Evolutionary conservation across 106 monocot genomes (phyloP).

Genomic region (Posidonia australis): DNA sequence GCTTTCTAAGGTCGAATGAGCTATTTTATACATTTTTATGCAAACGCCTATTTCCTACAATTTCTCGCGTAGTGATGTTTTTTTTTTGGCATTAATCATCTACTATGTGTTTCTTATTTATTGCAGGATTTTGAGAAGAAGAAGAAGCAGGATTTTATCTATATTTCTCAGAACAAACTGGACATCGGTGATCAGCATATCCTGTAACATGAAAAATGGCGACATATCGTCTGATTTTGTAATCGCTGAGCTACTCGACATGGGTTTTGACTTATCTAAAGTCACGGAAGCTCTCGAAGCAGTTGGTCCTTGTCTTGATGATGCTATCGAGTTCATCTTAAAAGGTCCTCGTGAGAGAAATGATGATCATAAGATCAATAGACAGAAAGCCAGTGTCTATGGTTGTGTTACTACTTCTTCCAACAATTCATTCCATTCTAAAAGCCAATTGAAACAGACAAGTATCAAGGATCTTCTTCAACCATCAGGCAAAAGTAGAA

Average conservation of each 20-base stretch:
- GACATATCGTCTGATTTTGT: constrained; percentile 42
- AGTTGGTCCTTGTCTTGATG: constrained; percentile 56
- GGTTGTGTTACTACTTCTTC: constrained; percentile 6
- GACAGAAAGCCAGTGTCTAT: neutral
- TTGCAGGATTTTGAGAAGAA: neutral
- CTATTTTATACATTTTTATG: too few relatives aligned
- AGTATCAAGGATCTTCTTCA: constrained; percentile 47
- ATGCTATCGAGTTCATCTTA: constrained; percentile 67
- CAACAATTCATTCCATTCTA: neutral
- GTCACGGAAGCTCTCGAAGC: constrained; percentile 39
- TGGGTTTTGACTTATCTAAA: constrained; percentile 76
- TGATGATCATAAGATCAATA: neutral
- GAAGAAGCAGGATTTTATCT: neutral
- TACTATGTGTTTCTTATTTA: neutral
- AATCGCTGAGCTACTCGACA: constrained; percentile 65
- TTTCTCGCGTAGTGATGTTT: too few relatives aligned
- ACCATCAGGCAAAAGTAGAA: constrained; percentile 18
- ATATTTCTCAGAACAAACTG: neutral
- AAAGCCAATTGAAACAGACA: constrained; percentile 43
- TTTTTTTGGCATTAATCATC: too few relatives aligned
- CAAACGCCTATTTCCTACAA: too few relatives aligned
- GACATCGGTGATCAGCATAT: neutral
- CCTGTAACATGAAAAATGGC: constrained; percentile 15
- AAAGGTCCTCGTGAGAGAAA: constrained; percentile 18
- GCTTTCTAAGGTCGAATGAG: too few relatives aligned